Conservation (phyloP, 192 early-diverging fungal genomes). For the Podila epicladia region DNA sequence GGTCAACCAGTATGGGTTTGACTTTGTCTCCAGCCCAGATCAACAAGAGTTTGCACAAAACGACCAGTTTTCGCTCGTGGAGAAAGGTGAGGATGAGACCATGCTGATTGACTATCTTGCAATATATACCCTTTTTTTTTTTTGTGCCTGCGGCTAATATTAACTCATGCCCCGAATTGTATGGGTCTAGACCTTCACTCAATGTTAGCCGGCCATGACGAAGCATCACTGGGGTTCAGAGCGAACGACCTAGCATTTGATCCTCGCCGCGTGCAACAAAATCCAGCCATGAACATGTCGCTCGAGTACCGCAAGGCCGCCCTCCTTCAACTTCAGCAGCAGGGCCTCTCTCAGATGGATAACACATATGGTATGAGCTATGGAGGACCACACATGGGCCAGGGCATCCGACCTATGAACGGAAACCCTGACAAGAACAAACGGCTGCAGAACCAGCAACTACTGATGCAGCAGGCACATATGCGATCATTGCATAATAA, state of each 20-base stretch:
- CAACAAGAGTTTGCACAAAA: neutral
- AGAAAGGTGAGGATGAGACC: conserved; percentile 9
- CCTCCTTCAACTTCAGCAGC: conserved; percentile 12
- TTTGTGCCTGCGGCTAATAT: neutral
- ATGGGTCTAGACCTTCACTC: conserved; percentile 18
- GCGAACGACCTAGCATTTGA: conserved; percentile 33
- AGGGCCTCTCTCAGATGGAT: conserved; percentile 1
- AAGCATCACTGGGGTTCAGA: conserved; percentile 26
- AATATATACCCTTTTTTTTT: neutral
- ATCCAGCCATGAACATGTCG: conserved; percentile 7
- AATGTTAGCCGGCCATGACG: conserved; percentile 23
- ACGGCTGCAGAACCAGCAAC: conserved; percentile 31
- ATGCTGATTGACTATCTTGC: neutral
- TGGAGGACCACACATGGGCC: neutral
- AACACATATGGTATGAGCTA: neutral
- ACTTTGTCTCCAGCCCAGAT: conserved; percentile 6
- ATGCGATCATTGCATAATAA: neutral
- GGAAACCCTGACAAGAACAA: conserved; percentile 20
- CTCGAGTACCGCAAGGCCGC: conserved; percentile 18
- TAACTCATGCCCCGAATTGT: neutral
- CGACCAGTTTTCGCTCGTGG: conserved; percentile 6
- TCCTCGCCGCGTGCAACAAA: conserved; percentile 15
- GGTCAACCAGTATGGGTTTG: conserved; percentile 36
- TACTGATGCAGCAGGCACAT: conserved; percentile 22
- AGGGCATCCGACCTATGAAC: neutral